phyloP scores from a whole-genome alignment of 2,329 filamentous ascomycete genomes.

The Colletotrichum camelliae region DNA sequence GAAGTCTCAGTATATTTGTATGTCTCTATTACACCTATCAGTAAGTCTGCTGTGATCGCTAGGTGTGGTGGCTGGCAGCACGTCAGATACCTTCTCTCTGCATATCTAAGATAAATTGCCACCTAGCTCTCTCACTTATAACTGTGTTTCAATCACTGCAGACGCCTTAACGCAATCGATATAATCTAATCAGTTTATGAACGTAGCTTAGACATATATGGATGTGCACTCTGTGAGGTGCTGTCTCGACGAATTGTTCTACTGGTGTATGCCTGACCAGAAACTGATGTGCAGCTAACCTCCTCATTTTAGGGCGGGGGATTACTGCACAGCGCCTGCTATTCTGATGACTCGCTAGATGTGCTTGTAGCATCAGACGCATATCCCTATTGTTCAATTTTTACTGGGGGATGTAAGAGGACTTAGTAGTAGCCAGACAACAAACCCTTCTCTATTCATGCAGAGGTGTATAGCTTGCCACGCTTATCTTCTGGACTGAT shows the following conservation, averaged over 20 bases:
- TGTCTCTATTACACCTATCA: background rate
- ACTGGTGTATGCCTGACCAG: background rate
- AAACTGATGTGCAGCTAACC: background rate
- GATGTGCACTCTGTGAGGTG: background rate
- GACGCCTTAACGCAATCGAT: background rate
- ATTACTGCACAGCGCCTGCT: background rate
- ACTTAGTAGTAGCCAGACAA: no score
- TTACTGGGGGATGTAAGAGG: no score
- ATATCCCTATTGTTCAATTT: no score
- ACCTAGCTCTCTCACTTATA: background rate
- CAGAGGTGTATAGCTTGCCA: no score
- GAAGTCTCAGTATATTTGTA: background rate
- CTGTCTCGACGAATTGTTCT: background rate
- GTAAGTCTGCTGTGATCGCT: background rate
- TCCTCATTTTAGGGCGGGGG: background rate
- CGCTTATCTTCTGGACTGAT: no score
- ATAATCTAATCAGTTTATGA: background rate
- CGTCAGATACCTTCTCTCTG: background rate
- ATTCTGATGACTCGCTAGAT: no score
- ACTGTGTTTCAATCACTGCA: background rate
- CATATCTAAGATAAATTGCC: background rate
- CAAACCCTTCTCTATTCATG: no score
- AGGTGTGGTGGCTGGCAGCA: background rate
- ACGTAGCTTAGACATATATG: no score
- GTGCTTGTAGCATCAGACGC: background rate